These are phyloP conservation scores for Rostrohypoxylon terebratum DNA, from an alignment of 495 filamentous ascomycete genomes.

Conservation along the genomic window DNA sequence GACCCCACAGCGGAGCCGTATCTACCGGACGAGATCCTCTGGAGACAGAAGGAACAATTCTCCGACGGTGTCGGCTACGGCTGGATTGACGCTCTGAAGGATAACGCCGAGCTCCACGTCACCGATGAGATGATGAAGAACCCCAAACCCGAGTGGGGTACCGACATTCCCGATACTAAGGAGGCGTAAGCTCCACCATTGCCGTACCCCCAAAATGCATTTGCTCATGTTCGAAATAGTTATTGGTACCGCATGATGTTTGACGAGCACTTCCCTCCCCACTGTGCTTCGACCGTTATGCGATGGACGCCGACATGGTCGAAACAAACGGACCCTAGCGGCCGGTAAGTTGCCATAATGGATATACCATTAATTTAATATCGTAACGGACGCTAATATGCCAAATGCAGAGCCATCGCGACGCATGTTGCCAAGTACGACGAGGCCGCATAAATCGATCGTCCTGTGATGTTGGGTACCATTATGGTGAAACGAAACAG, in stretches of 20 bases:
- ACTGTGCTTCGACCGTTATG: slow-evolving; percentile 92
- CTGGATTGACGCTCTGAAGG: slow-evolving; percentile 98
- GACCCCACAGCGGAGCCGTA: slow-evolving; percentile 83
- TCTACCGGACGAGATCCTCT: slow-evolving; percentile 93
- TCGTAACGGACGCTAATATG: slow-evolving; percentile 24
- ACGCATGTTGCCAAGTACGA: slow-evolving; percentile 40
- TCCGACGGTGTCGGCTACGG: slow-evolving; percentile 98
- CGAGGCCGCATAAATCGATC: slow-evolving; percentile 22
- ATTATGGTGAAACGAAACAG: slow-evolving; percentile 17
- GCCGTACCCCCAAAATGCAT: neutral
- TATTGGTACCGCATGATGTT: slow-evolving; percentile 99
- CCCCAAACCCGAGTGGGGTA: slow-evolving; percentile 94
- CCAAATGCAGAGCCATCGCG: slow-evolving; percentile 34
- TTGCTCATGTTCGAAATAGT: slow-evolving; percentile 50
- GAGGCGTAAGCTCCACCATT: slow-evolving; percentile 75
- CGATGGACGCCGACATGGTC: slow-evolving; percentile 98
- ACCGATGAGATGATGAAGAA: slow-evolving; percentile 97
- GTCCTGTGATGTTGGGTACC: slow-evolving; percentile 14
- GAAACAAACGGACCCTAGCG: slow-evolving; percentile 93
- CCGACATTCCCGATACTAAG: slow-evolving; percentile 92
- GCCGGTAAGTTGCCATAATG: slow-evolving; percentile 70
- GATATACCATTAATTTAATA: neutral
- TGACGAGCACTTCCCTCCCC: slow-evolving; percentile 95
- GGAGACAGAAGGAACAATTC: slow-evolving; percentile 99
- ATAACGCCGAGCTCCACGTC: slow-evolving; percentile 86